phyloP scores from a whole-genome alignment of 2,329 filamentous ascomycete genomes.

The Penicillium sp. region DNA sequence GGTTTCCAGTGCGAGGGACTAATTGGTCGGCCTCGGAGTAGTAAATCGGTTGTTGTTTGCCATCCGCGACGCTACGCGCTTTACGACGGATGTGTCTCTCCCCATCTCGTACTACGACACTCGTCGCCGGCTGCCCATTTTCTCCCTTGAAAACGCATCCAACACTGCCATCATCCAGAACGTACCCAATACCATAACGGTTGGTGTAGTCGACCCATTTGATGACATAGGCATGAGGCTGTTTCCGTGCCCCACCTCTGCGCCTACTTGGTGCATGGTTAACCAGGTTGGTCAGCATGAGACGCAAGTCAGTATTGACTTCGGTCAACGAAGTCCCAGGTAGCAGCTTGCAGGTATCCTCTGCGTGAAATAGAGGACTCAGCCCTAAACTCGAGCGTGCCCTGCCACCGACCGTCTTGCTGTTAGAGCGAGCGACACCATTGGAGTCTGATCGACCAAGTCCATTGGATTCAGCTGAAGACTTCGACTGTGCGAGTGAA shows the following conservation, averaged over 20 bases:
- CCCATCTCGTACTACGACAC: slow-evolving; percentile 46
- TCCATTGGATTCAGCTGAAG: slow-evolving; percentile 14
- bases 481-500: slow-evolving; percentile 9
- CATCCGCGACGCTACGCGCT: slow-evolving; percentile 37
- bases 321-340: slow-evolving; percentile 39
- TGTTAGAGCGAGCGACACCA: slow-evolving; percentile 24
- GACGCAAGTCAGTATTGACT: slow-evolving; percentile 38
- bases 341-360: slow-evolving; percentile 36
- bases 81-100: slow-evolving; percentile 47
- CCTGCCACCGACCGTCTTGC: slow-evolving; percentile 26
- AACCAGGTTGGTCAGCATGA: slow-evolving; percentile 37
- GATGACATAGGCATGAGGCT: slow-evolving; percentile 46
- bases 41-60: slow-evolving; percentile 21
- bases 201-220: slow-evolving; percentile 55
- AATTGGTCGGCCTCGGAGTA: slow-evolving; percentile 45
- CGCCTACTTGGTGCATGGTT: slow-evolving; percentile 32
- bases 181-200: slow-evolving; percentile 51
- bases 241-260: slow-evolving; percentile 25
- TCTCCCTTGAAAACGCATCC: slow-evolving; percentile 50
- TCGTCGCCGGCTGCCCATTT: slow-evolving; percentile 42
- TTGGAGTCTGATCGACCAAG: slow-evolving; percentile 17
- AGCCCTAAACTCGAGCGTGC: slow-evolving; percentile 36
- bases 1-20: slow-evolving; percentile 40
- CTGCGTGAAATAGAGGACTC: slow-evolving; percentile 36
- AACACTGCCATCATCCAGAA: slow-evolving; percentile 50